Evolutionary conservation across 257 asterid species (phyloP).

Genomic region (Nicotiana knightiana): DNA sequence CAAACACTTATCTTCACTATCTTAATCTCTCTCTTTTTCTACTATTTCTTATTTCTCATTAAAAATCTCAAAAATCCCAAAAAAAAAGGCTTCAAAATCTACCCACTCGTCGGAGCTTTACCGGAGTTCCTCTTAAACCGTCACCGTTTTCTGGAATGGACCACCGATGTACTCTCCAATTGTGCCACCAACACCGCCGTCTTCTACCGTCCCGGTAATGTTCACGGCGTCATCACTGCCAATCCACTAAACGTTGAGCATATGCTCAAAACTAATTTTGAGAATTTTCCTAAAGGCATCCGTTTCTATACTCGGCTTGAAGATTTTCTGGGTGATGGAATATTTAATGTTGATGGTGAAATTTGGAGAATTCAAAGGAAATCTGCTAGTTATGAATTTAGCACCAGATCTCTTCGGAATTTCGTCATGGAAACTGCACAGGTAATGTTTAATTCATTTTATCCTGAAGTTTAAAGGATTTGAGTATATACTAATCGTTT

Average conservation of each 20-base stretch:
- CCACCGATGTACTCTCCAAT: conserved; percentile 39
- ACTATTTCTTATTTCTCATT: conserved; percentile 12
- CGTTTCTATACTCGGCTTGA: conserved; percentile 46
- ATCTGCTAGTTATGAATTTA: conserved; percentile 85
- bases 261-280: conserved; percentile 65
- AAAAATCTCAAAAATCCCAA: conserved; percentile 7
- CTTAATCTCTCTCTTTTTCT: conserved; percentile 16
- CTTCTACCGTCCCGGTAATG: conserved; percentile 65
- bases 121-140: conserved; percentile 74
- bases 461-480: too few species aligned
- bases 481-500: too few species aligned
- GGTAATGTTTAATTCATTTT: neutral
- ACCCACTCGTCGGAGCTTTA: conserved; percentile 62
- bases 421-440: conserved; percentile 61
- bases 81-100: conserved; percentile 37
- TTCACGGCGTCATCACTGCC: conserved; percentile 71
- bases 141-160: conserved; percentile 89
- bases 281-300: conserved; percentile 73
- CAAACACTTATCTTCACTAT: conserved; percentile 22
- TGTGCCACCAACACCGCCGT: conserved; percentile 58
- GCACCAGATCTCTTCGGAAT: conserved; percentile 70
- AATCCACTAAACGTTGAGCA: conserved; percentile 61
- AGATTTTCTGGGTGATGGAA: conserved; percentile 74
- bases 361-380: conserved; percentile 70
- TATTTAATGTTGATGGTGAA: conserved; percentile 69